Conservation (phyloP, 805 yeast genomes). For the Hanseniaspora clermontiae region DNA sequence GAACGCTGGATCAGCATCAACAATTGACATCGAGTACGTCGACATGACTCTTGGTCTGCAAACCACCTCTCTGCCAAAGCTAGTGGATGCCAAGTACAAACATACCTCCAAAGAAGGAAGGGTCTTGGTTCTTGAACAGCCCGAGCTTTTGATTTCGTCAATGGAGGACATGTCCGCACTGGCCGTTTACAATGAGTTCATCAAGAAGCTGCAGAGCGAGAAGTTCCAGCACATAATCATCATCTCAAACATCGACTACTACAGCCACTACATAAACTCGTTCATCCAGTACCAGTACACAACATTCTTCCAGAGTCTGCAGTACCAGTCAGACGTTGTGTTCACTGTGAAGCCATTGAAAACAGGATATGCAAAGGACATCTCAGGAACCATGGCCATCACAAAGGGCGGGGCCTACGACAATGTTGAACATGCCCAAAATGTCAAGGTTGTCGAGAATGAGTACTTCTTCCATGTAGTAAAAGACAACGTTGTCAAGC, state of each 20-base stretch:
- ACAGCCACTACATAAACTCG: conserved; percentile 17
- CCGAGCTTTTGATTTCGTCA: conserved; percentile 24
- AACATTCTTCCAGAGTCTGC: conserved; percentile 19
- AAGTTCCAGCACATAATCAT: conserved; percentile 22
- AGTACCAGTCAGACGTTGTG: conserved; percentile 21
- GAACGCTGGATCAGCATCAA: not conserved
- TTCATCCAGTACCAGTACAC: conserved; percentile 14
- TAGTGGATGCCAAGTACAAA: conserved; percentile 5
- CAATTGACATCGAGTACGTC: conserved; percentile 6
- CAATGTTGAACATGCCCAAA: conserved; percentile 10
- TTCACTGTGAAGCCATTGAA: conserved; percentile 52
- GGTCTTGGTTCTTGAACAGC: conserved; percentile 24
- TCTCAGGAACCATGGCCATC: conserved; percentile 58
- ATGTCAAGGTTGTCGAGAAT: conserved; percentile 35
- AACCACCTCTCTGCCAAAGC: not conserved
- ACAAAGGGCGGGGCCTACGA: conserved; percentile 38
- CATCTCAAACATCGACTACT: conserved; percentile 18
- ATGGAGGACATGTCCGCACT: conserved; percentile 22
- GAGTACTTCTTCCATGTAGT: conserved; percentile 50
- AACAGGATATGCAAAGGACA: conserved; percentile 73
- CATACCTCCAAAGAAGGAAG: conserved; percentile 13
- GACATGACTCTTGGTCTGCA: conserved; percentile 29
- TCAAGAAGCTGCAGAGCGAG: conserved; percentile 20
- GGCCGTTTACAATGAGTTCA: conserved; percentile 21
- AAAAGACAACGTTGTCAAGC: conserved; percentile 32